These are phyloP conservation scores for Amanita inopinata DNA, from an alignment of 768 basidiomycete genomes.

Conservation along the genomic window DNA sequence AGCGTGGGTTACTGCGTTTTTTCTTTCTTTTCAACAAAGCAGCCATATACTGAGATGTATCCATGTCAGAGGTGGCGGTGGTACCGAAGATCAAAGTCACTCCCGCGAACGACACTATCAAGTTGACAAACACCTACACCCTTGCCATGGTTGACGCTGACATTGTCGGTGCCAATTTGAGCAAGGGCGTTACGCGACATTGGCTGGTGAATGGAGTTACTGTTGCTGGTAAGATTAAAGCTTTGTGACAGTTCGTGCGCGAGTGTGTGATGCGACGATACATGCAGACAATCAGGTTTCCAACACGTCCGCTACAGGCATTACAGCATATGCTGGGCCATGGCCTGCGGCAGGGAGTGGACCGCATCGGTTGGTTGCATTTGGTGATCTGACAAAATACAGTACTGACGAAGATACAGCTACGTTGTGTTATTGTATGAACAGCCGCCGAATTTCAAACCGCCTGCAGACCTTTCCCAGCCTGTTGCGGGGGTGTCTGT, in stretches of 20 bases:
- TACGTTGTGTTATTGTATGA: slow-evolving; percentile 59
- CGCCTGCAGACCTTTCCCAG: slow-evolving; percentile 46
- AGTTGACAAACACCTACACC: slow-evolving; percentile 46
- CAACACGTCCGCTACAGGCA: slow-evolving; percentile 32
- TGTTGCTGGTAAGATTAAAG: slow-evolving; percentile 27
- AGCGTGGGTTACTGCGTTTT: slow-evolving; percentile 35
- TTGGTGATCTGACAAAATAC: not conserved
- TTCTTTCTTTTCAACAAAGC: not conserved
- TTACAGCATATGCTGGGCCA: slow-evolving; percentile 67
- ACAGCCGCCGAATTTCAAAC: slow-evolving; percentile 53
- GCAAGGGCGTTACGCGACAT: slow-evolving; percentile 59
- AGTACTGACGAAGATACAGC: slow-evolving; percentile 28
- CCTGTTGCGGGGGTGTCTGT: slow-evolving; percentile 41
- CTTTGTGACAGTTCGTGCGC: not conserved
- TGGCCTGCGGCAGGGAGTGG: slow-evolving; percentile 61
- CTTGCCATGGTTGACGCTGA: slow-evolving; percentile 72
- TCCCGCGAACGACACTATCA: slow-evolving; percentile 36
- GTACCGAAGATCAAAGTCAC: slow-evolving; percentile 45
- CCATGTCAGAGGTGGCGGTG: slow-evolving; percentile 40
- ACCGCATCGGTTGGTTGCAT: slow-evolving; percentile 48
- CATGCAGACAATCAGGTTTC: slow-evolving; percentile 27
- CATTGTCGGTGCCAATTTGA: slow-evolving; percentile 48
- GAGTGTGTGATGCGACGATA: not conserved
- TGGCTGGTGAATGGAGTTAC: slow-evolving; percentile 70
- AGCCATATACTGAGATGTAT: slow-evolving; percentile 3